phyloP scores from a whole-genome alignment of 1,139 yeast species.

The Kodamaea fungicola region DNA sequence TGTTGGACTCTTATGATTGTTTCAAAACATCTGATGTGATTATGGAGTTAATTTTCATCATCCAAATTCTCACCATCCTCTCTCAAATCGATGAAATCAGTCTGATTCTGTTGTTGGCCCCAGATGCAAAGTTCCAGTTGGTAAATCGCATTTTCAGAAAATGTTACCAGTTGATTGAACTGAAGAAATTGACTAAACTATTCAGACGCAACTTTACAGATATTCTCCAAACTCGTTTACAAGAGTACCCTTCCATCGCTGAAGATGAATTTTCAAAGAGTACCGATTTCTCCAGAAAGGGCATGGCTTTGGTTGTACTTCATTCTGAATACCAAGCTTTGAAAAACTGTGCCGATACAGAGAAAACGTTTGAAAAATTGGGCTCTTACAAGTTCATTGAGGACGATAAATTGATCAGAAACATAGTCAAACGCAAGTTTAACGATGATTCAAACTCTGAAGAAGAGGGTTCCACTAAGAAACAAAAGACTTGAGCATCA shows the following conservation, averaged over 20 bases:
- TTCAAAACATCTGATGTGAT: constrained; percentile 54
- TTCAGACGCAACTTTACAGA: constrained; percentile 29
- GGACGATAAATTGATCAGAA: constrained; percentile 56
- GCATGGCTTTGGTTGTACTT: constrained; percentile 54
- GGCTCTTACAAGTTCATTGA: constrained; percentile 39
- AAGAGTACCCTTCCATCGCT: constrained; percentile 38
- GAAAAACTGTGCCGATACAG: constrained; percentile 33
- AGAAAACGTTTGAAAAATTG: constrained; percentile 23
- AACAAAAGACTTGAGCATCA: constrained; percentile 5
- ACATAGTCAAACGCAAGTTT: constrained; percentile 40
- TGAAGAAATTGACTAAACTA: constrained; percentile 34
- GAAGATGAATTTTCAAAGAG: constrained; percentile 18
- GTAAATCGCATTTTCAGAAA: constrained; percentile 46
- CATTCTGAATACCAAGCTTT: constrained; percentile 53
- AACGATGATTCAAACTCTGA: constrained; percentile 4
- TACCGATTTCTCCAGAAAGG: constrained; percentile 15
- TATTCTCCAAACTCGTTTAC: constrained; percentile 33
- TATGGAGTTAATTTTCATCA: constrained; percentile 51
- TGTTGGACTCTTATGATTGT: constrained; percentile 59
- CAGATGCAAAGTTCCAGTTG: constrained; percentile 27
- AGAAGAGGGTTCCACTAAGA: constrained; percentile 7
- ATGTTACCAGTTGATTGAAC: constrained; percentile 44
- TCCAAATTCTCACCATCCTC: constrained; percentile 50
- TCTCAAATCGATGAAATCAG: constrained; percentile 30
- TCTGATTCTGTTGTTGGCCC: constrained; percentile 26